Base-by-base conservation (phyloP, 2,329 filamentous ascomycete genomes). In the Xylariales sp. region DNA sequence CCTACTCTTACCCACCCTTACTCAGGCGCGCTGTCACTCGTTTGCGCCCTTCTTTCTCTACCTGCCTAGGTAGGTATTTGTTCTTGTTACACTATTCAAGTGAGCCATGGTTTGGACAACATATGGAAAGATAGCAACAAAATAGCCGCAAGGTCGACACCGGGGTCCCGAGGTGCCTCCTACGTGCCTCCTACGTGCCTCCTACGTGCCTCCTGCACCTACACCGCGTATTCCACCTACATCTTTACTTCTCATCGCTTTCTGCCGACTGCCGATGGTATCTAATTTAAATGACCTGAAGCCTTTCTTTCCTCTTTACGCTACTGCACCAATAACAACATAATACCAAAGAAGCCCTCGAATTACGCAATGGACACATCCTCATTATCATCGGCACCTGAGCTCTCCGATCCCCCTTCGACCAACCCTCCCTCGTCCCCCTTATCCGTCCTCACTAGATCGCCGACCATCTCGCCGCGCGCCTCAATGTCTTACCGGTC, bases 361-460 rank as follows among this genome's bases (percentile, higher is more conserved):
- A 12, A 41, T 14, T 12, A 58, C 55, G 64, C 57, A 57, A 74
- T 76, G 73, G 75, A 74, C 66, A 69, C 69, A 50, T 74, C 74
- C 4, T 71, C 70, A 32, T 60, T 71, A 41, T 74, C 71, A 23
- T 74, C 75, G 14, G 49, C 63, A 12, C 76, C 76, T n/a, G 75
- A 76, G 30, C 72, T 77, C 36, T 78, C 77, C 39, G 76, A 83
- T 39, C 77, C 81, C 4, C 82, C 82, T 32, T 87, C 84, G 45
- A 76, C 78, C 60, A 79, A 83, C 48, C 77, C 81, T 12, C 82
- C 66, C 79, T 87, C 84, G 2, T 88, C 86, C 41, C 86, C 86
- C 41, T 82, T 89, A 49, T 88, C 86, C 1, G 77, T 82, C 36
- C 80, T 88, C 56, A 85, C 85, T 28, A 81, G 82, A 55, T 86